Evolutionary conservation across 208 protist genomes (phyloP).

Genomic region (Naegleria lovaniensis): DNA sequence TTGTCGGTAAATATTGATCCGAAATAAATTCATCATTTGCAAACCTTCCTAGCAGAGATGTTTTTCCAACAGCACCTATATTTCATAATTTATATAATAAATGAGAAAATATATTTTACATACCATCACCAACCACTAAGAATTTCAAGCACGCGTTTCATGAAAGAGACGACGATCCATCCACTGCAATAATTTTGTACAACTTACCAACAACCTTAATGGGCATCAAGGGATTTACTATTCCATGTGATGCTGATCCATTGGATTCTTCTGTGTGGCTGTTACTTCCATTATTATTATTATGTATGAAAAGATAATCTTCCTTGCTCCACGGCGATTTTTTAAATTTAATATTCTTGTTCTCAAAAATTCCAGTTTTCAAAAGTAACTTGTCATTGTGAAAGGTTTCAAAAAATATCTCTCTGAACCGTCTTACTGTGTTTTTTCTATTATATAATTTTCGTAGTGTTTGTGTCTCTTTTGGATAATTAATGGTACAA

Average conservation of each 20-base stretch:
- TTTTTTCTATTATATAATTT: neutral
- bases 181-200: no score
- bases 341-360: neutral
- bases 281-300: neutral
- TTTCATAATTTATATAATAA: neutral
- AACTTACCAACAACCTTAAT: neutral
- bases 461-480: neutral
- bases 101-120: neutral
- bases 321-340: slow-evolving; percentile 1
- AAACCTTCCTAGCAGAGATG: neutral
- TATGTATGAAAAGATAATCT: neutral
- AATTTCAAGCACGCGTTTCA: no score
- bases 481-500: neutral
- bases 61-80: slow-evolving; percentile 1
- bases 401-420: neutral
- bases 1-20: slow-evolving; percentile 7
- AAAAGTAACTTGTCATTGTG: neutral
- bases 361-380: slow-evolving; percentile 1
- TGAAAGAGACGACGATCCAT: no score
- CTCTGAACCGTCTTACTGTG: neutral
- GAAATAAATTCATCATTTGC: neutral
- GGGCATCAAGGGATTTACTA: neutral
- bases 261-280: neutral
- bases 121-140: slow-evolving; percentile 12
- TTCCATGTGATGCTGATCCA: neutral